Evolutionary conservation across 1,284 basidiomycete species (phyloP).

Genomic region (Flammula alnicola): DNA sequence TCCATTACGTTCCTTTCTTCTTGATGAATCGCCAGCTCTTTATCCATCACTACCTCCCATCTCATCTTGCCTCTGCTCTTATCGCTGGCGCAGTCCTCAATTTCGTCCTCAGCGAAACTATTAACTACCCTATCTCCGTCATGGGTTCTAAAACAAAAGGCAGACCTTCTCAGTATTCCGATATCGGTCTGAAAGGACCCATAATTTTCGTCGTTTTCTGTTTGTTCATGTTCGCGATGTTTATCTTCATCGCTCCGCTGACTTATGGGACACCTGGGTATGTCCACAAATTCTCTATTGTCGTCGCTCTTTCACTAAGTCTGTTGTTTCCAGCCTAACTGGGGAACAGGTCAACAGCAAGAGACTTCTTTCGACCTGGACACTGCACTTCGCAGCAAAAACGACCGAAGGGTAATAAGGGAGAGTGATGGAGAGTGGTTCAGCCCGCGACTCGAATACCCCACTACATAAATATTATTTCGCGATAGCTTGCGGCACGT

Average conservation of each 20-base stretch:
- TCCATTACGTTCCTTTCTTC: slow-evolving; percentile 98
- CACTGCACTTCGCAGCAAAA: slow-evolving; percentile 84
- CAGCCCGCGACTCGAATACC: slow-evolving; percentile 16
- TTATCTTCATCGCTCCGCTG: slow-evolving; percentile 80
- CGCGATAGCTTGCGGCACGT: slow-evolving; percentile 13
- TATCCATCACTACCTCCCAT: slow-evolving; percentile 97
- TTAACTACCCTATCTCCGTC: slow-evolving; percentile 91
- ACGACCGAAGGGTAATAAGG: slow-evolving; percentile 42
- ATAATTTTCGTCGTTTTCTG: slow-evolving; percentile 64
- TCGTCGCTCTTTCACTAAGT: slow-evolving; percentile 4
- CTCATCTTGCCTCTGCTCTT: slow-evolving; percentile 89
- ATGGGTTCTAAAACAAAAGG: slow-evolving; percentile 64
- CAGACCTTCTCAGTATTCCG: slow-evolving; percentile 68
- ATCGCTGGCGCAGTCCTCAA: slow-evolving; percentile 92
- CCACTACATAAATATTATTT: slow-evolving; percentile 29
- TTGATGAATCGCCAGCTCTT: slow-evolving; percentile 97
- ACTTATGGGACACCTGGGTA: slow-evolving; percentile 94
- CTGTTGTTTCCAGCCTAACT: slow-evolving; percentile 55
- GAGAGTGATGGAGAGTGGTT: slow-evolving; percentile 1
- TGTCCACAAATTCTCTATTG: slow-evolving; percentile 36
- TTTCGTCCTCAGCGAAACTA: slow-evolving; percentile 89
- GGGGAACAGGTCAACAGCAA: slow-evolving; percentile 76
- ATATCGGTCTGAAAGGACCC: slow-evolving; percentile 72
- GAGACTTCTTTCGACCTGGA: slow-evolving; percentile 78
- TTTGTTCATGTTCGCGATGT: slow-evolving; percentile 69